Evolutionary conservation across 78 protist species (phyloP).

Genomic region (Dictyostelium intermedium): DNA sequence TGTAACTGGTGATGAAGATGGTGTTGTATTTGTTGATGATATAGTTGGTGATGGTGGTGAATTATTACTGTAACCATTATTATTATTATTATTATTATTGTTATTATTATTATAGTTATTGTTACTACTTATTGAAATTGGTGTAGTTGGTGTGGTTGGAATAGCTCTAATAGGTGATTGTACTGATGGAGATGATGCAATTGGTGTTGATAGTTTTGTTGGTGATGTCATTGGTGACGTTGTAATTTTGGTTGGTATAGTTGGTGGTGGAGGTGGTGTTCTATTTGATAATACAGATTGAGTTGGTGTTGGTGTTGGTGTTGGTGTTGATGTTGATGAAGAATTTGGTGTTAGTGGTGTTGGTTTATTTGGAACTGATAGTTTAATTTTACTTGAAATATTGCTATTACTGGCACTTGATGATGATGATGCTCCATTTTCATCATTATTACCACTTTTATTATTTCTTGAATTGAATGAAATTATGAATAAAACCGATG

Average conservation of each 20-base stretch:
- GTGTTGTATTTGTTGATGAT: neutral
- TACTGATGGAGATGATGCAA: neutral
- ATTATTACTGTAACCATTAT: no score
- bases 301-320: neutral
- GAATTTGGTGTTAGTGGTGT: neutral
- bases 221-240: conserved; percentile 1
- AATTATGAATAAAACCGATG: neutral
- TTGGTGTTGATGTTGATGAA: neutral
- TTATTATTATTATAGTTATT: neutral
- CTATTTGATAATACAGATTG: neutral
- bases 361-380: neutral
- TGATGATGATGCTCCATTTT: neutral
- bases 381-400: neutral
- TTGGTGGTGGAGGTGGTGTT: conserved; percentile 18
- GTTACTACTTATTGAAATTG: neutral
- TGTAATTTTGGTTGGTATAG: neutral
- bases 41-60: conserved; percentile 32
- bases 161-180: neutral
- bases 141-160: neutral
- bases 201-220: neutral
- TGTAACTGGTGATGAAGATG: neutral
- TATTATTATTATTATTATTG: conserved; percentile 1
- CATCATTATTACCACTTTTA: no score
- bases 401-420: no score
- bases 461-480: conserved; percentile 12